Evolutionary conservation across 148 eudicot genomes (phyloP).

Genomic region (Chenopodium formosanum): DNA sequence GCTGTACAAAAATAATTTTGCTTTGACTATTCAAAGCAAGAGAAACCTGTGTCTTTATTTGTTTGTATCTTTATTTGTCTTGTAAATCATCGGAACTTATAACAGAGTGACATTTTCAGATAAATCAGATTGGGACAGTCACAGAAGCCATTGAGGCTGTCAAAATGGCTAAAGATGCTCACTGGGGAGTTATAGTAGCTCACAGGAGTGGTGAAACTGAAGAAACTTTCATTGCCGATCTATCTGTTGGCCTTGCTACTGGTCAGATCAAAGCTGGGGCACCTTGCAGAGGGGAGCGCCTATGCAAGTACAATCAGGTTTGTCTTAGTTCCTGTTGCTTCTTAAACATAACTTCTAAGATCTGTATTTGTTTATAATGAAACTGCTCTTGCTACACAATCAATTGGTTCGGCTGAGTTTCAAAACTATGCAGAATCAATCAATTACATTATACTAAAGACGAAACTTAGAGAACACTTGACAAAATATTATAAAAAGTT

Average conservation of each 20-base stretch:
- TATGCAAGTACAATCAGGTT: conserved; percentile 97
- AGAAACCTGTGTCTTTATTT: background rate
- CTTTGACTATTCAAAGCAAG: background rate
- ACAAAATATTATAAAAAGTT: too few relatives aligned
- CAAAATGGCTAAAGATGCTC: conserved; percentile 85
- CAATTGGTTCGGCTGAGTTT: too few relatives aligned
- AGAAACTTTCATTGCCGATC: conserved; percentile 88
- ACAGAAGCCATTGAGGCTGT: conserved; percentile 96
- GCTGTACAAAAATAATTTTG: background rate
- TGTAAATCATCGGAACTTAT: conserved; percentile 1
- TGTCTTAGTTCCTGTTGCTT: background rate
- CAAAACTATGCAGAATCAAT: too few relatives aligned
- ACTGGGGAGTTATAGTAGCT: conserved; percentile 82
- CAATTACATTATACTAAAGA: too few relatives aligned
- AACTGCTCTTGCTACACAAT: too few relatives aligned
- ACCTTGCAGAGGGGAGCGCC: conserved; percentile 93
- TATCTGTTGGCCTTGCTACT: conserved; percentile 80
- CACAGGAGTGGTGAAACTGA: conserved; percentile 95
- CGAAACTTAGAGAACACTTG: too few relatives aligned
- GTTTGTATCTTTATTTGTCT: background rate
- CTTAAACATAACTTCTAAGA: background rate
- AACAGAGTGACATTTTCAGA: conserved; percentile 38
- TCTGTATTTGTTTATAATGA: background rate
- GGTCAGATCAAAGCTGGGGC: conserved; percentile 98
- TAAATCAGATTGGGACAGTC: conserved; percentile 82